Evolutionary conservation across 1,284 basidiomycete species (phyloP).

Genomic region (Microbotryum lychnidis-dioicae): DNA sequence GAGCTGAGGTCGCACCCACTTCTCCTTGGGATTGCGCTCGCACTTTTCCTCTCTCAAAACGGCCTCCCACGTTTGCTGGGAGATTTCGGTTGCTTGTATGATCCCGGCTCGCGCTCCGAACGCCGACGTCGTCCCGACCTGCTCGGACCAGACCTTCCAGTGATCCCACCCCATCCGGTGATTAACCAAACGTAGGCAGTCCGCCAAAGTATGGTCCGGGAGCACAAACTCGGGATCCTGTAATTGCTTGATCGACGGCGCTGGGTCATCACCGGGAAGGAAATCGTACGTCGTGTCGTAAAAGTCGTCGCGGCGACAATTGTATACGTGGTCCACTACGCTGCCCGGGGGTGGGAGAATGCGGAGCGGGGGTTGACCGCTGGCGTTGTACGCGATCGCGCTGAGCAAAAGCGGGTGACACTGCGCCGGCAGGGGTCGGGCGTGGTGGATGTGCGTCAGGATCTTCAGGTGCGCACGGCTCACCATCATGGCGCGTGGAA

Average conservation of each 20-base stretch:
- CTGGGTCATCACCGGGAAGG: neutral
- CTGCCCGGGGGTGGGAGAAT: constrained; percentile 13
- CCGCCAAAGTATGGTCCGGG: too few relatives aligned
- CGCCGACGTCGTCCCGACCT: constrained; percentile 15
- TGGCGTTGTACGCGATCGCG: constrained; percentile 6
- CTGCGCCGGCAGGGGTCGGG: neutral
- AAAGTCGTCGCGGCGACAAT: constrained; percentile 9
- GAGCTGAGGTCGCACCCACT: too few relatives aligned
- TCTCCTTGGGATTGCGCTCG: too few relatives aligned
- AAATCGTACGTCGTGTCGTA: neutral
- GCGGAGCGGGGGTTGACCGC: constrained; percentile 3
- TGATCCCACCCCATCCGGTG: too few relatives aligned
- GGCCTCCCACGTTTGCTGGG: constrained; percentile 3
- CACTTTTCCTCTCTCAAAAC: constrained; percentile 12
- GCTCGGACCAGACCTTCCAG: neutral
- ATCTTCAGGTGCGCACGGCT: constrained; percentile 5
- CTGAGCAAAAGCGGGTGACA: constrained; percentile 22
- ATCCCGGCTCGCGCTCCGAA: constrained; percentile 7
- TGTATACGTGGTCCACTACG: constrained; percentile 20
- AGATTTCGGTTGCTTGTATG: neutral
- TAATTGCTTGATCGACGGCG: neutral
- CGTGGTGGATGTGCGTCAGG: constrained; percentile 1
- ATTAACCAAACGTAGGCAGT: too few relatives aligned
- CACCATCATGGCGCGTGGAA: constrained; percentile 15
- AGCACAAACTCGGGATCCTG: neutral